These are phyloP conservation scores for Neocatenulostroma microsporum DNA, from an alignment of 2,329 filamentous ascomycete species.

Conservation along the genomic window DNA sequence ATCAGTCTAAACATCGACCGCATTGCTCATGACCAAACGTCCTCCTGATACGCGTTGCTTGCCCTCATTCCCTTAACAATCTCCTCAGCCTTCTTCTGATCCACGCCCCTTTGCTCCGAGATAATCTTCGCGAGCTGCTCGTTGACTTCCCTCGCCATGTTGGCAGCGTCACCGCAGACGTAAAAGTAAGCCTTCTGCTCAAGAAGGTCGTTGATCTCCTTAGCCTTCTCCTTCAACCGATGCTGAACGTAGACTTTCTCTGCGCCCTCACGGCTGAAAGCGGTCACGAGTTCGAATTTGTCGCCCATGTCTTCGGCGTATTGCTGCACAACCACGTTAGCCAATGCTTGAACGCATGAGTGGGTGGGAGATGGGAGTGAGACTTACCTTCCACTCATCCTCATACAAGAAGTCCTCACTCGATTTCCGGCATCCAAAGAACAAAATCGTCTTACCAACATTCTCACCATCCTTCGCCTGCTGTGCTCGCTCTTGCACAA, in stretches of 20 bases:
- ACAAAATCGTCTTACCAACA: constrained; percentile 81
- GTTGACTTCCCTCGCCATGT: constrained; percentile 56
- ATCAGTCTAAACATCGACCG: constrained; percentile 1
- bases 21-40: background rate
- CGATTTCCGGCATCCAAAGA: constrained; percentile 86
- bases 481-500: constrained; percentile 88
- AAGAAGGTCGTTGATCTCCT: constrained; percentile 80
- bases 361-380: background rate
- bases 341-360: background rate
- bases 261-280: constrained; percentile 81
- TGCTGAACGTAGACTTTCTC: constrained; percentile 98
- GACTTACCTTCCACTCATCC: constrained; percentile 81
- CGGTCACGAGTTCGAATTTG: constrained; percentile 81
- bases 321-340: constrained; percentile 47
- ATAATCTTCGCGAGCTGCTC: constrained; percentile 80
- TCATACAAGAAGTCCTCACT: constrained; percentile 90
- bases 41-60: constrained; percentile 90
- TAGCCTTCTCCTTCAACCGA: constrained; percentile 70
- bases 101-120: constrained; percentile 69
- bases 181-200: constrained; percentile 89
- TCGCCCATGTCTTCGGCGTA: constrained; percentile 78
- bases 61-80: constrained; percentile 95
- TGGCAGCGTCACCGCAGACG: constrained; percentile 93
- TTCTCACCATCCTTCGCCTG: constrained; percentile 70
- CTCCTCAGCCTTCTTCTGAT: constrained; percentile 84